Evolutionary conservation across 257 asterid species (phyloP).

Genomic region (Solanum tarijense): DNA sequence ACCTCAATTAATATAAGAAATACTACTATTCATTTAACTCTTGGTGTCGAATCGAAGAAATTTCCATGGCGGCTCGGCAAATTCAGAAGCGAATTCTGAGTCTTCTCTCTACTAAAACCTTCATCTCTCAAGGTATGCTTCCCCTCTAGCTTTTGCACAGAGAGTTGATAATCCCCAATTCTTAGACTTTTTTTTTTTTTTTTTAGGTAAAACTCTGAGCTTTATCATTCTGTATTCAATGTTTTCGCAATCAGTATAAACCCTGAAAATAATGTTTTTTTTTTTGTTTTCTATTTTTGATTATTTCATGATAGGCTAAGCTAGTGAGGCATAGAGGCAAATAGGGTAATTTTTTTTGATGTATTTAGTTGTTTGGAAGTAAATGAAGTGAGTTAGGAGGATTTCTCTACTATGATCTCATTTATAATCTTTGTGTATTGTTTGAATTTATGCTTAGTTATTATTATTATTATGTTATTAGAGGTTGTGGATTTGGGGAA

Average conservation of each 20-base stretch:
- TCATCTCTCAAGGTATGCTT: conserved; percentile 26
- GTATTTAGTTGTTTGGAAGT: neutral
- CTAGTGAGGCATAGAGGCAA: neutral
- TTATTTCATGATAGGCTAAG: neutral
- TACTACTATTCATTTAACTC: too few relatives aligned
- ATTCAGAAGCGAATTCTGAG: conserved; percentile 25
- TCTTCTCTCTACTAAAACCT: conserved; percentile 25
- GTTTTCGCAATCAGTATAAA: neutral
- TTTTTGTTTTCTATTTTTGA: too few relatives aligned
- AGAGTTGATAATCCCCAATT: neutral
- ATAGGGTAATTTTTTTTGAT: neutral
- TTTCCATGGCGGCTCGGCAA: conserved; percentile 49
- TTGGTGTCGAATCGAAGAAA: neutral
- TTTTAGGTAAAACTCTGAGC: neutral
- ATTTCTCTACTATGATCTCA: neutral
- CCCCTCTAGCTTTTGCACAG: neutral
- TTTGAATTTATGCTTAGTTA: neutral
- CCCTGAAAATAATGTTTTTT: neutral
- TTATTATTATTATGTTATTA: neutral
- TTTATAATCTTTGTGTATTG: neutral
- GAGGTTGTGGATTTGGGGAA: neutral
- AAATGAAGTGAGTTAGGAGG: neutral
- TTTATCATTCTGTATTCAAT: neutral
- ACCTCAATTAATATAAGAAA: too few relatives aligned
- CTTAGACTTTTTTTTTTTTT: too few relatives aligned